A percentile compares a stretch with the other conserved stretches of the same genome.
These are phyloP conservation scores for Deuterostichococcus epilithicus DNA, from an alignment of 139 green algal genomes.

Conservation along the genomic window DNA sequence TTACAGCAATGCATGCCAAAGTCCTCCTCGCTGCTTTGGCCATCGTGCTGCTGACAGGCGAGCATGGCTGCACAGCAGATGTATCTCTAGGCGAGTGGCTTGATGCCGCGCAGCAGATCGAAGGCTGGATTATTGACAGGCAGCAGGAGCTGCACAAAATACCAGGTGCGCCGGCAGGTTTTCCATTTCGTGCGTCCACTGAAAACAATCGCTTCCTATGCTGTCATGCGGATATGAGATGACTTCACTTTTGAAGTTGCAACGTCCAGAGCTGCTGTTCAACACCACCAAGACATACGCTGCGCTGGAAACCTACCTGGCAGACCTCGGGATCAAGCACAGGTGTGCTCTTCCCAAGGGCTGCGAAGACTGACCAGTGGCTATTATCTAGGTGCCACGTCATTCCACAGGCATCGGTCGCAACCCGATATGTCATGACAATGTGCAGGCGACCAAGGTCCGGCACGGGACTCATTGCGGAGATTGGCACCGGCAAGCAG, in stretches of 20 bases:
- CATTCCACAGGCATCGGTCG: too few relatives aligned
- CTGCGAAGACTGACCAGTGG: too few relatives aligned
- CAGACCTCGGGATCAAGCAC: neutral
- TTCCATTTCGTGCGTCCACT: too few relatives aligned
- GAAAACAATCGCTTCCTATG: too few relatives aligned
- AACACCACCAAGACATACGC: neutral
- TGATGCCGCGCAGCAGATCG: neutral
- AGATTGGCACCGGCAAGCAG: conserved; percentile 70
- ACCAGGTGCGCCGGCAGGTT: too few relatives aligned
- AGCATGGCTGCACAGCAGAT: neutral
- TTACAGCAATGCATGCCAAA: too few relatives aligned
- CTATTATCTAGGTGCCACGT: too few relatives aligned
- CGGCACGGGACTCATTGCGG: conserved; percentile 26
- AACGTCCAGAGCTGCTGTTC: neutral
- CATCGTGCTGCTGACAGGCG: neutral
- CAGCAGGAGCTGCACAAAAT: neutral
- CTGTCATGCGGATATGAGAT: too few relatives aligned
- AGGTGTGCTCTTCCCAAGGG: neutral
- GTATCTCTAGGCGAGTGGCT: neutral
- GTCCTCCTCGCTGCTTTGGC: too few relatives aligned
- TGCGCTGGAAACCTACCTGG: neutral
- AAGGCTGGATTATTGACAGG: neutral
- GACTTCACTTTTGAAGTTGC: too few relatives aligned
- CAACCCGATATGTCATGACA: too few relatives aligned
- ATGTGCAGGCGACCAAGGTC: neutral